Evolutionary conservation across 495 filamentous ascomycete genomes (phyloP), one percentile per base, ranked within the genome.

Genomic region (Aspergillus incahuasiensis): DNA sequence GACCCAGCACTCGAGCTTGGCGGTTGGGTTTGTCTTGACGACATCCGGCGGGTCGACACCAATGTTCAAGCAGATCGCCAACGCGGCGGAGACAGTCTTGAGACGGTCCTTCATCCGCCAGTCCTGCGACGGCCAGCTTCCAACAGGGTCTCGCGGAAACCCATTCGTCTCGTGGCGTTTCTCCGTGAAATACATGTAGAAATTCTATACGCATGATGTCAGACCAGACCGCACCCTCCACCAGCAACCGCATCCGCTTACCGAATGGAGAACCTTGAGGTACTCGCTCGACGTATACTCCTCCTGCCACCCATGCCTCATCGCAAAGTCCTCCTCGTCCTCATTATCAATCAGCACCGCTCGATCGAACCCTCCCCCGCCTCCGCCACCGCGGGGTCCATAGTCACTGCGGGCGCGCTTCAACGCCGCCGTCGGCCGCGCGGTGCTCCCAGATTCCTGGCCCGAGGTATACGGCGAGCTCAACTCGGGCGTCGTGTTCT

Each of bases 141-240:
- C 76, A 16, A 73, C 73, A 16, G 80, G 77, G 38, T 80, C 79
- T 67, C 92, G 87, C 9, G 95, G 91, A 52, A 94, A 89, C 16
- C 94, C 95, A 34, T 91, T 90, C n/a, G 90, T 94, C 67, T 97
- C 94, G 68, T 97, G 94, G 22, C 91, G 86, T 68, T 97, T 97
- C 67, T 97, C 94, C 44, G 91, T 95, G 67, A 88, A 99, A 70
- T 97, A 99, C 92, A 97, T 96, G 74, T 92, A 97, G 81, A 95
- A 97, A 55, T 74, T 76, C 72, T 79, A 58, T 11, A 52, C 21
- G 24, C 12, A 16, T 18, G 8, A 50, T 20, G 46, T 50, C 32
- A 53, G 28, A 43, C 50, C 46, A 35, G 12, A 6, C n/a, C 47
- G 9, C 52, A 39, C 24, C 12, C 12, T 21, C n/a, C 30, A 28